Base-by-base conservation (phyloP, 352 stramenopile genomes). In the Globisporangium middletonii region DNA sequence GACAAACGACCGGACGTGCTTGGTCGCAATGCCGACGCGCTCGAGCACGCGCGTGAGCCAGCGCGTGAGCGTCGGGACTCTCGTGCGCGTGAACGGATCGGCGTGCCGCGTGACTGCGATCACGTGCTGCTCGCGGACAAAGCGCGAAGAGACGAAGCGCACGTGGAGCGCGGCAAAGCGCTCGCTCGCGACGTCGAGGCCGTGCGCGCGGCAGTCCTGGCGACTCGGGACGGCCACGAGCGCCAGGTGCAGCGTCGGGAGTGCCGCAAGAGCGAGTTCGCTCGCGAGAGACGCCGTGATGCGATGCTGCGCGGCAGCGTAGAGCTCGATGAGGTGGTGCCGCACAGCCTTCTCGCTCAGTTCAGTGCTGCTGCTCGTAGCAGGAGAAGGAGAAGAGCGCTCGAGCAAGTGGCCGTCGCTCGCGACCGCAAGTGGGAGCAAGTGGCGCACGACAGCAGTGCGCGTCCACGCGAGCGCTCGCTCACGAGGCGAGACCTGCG, bases 281-380 rank as follows among this genome's bases (percentile, higher is more conserved):
- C 28, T 50, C 19, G 6, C 19, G 30, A 65, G 41, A 30, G 26
- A 41, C 2, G 27, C 16, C 6, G 26, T 27, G 23, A 61, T 18
- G 12, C n/a, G 38, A 12, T 13, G 27, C 3, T 50, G 44, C 38
- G 37, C 26, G 2, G 47, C 46, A 23, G 41, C 41, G 44, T 60
- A 64, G 26, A 64, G 38, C 46, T 64, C 59, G 15, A 55, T 33
- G 16, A 64, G 35, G 11, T 60, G 52, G 33, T 64, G 59, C 4
- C n/a, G 51, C 6, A 64, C 46, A 19, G 2, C 15, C 33, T 55
- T 60, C 18, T 60, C 53, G 38, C 4, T 41, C 28, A 65, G 6
- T 9, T 2, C 2, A 11, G 33, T 38, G 33, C 33, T 9, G 12
- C 6, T 38, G 5, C 5, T 12, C 9, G 33, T 9, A 12, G 33